phyloP scores from a whole-genome alignment of 2,329 filamentous ascomycete species.

The Ophiostoma tasmaniense region DNA sequence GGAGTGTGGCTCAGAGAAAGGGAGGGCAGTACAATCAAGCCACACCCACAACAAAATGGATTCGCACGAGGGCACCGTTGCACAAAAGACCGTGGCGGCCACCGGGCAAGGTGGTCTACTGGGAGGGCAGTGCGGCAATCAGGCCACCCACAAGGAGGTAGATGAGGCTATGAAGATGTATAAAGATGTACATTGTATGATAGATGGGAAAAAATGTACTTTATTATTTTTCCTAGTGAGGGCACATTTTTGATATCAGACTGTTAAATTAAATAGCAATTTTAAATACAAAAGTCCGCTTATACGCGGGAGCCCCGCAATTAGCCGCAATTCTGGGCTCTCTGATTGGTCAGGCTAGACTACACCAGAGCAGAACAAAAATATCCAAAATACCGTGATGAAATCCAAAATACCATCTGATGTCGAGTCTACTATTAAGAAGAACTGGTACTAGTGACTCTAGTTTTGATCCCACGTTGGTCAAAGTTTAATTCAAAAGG shows the following conservation, averaged over 20 bases:
- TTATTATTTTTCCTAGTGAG: no score
- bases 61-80: not conserved
- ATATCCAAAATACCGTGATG: no score
- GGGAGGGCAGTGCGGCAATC: not conserved
- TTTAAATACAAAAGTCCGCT: not conserved
- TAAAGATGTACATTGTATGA: no score
- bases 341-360: not conserved
- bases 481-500: no score
- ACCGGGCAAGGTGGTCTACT: slow-evolving; percentile 9
- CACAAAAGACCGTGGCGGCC: slow-evolving; percentile 9
- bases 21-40: not conserved
- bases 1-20: not conserved
- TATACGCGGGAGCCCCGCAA: not conserved
- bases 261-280: not conserved
- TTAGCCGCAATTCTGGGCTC: not conserved
- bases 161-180: not conserved
- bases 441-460: no score
- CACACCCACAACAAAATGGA: not conserved
- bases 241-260: not conserved
- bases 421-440: no score
- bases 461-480: no score
- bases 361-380: not conserved
- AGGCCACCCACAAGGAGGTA: not conserved
- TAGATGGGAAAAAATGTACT: no score
- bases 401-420: no score